phyloP scores from a whole-genome alignment of 2,329 filamentous ascomycete species.

The Colletotrichum ledebouriae region DNA sequence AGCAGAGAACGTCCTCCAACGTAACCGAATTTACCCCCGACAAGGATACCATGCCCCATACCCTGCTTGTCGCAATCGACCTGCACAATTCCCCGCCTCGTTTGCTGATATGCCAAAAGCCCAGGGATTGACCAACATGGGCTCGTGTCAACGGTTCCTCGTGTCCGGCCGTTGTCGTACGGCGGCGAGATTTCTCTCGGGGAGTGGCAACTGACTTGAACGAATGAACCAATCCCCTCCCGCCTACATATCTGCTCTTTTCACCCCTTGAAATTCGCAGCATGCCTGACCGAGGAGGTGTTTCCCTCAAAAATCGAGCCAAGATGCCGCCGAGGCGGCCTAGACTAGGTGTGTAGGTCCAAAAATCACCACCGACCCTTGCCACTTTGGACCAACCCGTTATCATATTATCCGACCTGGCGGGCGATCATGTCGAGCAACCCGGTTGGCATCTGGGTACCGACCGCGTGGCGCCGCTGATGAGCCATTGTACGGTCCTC shows the following conservation, averaged over 20 bases:
- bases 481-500: conserved; percentile 30
- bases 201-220: not conserved
- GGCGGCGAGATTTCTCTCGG: conserved; percentile 27
- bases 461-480: conserved; percentile 36
- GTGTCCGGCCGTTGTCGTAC: conserved; percentile 7
- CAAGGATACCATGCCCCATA: conserved; percentile 16
- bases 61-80: not conserved
- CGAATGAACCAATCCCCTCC: conserved; percentile 28
- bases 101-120: not conserved
- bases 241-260: conserved; percentile 30
- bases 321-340: conserved; percentile 32
- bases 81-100: conserved; percentile 8
- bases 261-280: conserved; percentile 34
- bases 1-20: conserved; percentile 12
- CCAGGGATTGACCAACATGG: conserved; percentile 8
- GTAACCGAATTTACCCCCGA: conserved; percentile 15
- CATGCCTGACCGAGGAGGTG: conserved; percentile 43
- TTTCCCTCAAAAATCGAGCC: conserved; percentile 26
- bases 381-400: conserved; percentile 22
- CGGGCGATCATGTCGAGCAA: conserved; percentile 16
- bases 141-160: not conserved
- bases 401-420: conserved; percentile 1
- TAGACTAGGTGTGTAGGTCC: conserved; percentile 26
- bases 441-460: conserved; percentile 24
- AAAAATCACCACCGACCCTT: conserved; percentile 26